Conservation (phyloP, 1,284 basidiomycete genomes). For the Ceratobasidium theobromae region DNA sequence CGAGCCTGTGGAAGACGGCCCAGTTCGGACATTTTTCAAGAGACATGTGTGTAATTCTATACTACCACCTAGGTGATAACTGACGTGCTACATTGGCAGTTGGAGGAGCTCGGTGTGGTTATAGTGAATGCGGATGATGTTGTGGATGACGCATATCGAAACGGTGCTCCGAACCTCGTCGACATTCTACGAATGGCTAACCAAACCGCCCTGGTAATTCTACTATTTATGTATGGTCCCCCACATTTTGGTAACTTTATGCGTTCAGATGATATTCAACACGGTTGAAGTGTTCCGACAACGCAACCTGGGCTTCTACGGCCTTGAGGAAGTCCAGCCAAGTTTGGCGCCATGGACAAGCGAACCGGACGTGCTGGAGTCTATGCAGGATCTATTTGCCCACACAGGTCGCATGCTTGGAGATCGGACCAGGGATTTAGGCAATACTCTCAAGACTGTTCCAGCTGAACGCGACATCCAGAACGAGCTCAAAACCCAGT, state of each 20-base stretch:
- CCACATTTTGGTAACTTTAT: background rate
- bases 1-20: slow-evolving; percentile 33
- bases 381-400: slow-evolving; percentile 72
- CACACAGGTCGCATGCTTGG: slow-evolving; percentile 56
- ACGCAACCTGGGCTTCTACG: slow-evolving; percentile 67
- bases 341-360: slow-evolving; percentile 86
- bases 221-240: slow-evolving; percentile 18
- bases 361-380: slow-evolving; percentile 63
- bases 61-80: background rate
- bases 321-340: slow-evolving; percentile 58
- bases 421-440: slow-evolving; percentile 49
- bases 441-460: slow-evolving; percentile 43
- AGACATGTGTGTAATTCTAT: slow-evolving; percentile 51
- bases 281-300: slow-evolving; percentile 58
- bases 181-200: slow-evolving; percentile 68
- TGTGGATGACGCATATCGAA: slow-evolving; percentile 35
- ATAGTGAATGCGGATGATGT: slow-evolving; percentile 40
- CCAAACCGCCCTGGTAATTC: slow-evolving; percentile 67
- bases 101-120: slow-evolving; percentile 35
- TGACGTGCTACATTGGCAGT: slow-evolving; percentile 26
- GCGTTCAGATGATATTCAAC: background rate
- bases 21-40: slow-evolving; percentile 76
- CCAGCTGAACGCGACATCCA: slow-evolving; percentile 40
- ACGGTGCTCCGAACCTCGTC: slow-evolving; percentile 45
- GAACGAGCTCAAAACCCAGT: slow-evolving; percentile 44